These are phyloP conservation scores for Nakazawaea pomicola DNA, from an alignment of 805 yeast species.

Conservation along the genomic window DNA sequence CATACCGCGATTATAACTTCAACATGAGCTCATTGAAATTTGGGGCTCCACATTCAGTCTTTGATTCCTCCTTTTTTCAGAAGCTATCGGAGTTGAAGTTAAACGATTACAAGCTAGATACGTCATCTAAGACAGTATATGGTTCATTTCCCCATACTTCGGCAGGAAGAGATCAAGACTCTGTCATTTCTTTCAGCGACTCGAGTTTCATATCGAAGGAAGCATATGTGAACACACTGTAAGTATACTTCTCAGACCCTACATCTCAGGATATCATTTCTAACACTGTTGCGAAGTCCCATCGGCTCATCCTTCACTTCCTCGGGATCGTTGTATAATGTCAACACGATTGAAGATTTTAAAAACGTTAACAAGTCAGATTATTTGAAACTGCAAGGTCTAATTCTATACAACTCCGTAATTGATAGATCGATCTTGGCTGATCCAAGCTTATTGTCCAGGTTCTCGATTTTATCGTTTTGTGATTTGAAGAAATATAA, in stretches of 20 bases:
- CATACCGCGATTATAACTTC: neutral
- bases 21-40: slow-evolving; percentile 24
- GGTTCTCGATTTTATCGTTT: slow-evolving; percentile 57
- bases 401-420: slow-evolving; percentile 23
- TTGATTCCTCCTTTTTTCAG: slow-evolving; percentile 85
- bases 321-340: slow-evolving; percentile 43
- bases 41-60: slow-evolving; percentile 60
- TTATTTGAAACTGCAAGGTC: slow-evolving; percentile 42
- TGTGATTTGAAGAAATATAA: slow-evolving; percentile 87
- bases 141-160: slow-evolving; percentile 34
- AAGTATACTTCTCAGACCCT: no score
- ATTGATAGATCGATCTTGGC: slow-evolving; percentile 27
- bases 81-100: slow-evolving; percentile 68
- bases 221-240: slow-evolving; percentile 15
- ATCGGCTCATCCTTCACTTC: slow-evolving; percentile 19
- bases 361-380: slow-evolving; percentile 59
- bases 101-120: slow-evolving; percentile 63
- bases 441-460: slow-evolving; percentile 35
- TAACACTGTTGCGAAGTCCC: no score
- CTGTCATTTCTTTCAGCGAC: slow-evolving; percentile 25
- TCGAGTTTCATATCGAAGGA: slow-evolving; percentile 25
- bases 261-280: no score
- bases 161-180: slow-evolving; percentile 23
- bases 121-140: slow-evolving; percentile 34
- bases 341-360: slow-evolving; percentile 85